Conservation (phyloP, 106 monocot species). For the Dioscorea alata region DNA sequence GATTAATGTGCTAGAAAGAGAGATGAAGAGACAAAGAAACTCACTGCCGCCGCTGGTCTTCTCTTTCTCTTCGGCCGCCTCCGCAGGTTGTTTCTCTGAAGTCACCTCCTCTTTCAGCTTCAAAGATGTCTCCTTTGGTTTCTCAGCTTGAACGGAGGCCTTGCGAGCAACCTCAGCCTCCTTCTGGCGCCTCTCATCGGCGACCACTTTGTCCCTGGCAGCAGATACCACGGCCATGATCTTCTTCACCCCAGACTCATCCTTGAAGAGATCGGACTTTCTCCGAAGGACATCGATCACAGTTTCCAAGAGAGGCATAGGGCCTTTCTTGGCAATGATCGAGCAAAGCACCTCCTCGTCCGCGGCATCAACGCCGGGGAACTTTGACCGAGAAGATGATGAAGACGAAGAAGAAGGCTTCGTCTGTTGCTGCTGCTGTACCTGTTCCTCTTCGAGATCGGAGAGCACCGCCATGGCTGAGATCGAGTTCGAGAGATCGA, state of each 20-base stretch:
- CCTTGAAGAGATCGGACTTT: slow-evolving; percentile 32
- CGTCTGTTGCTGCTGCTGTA: slow-evolving; percentile 5
- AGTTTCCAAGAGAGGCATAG: slow-evolving; percentile 19
- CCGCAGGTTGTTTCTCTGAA: background rate
- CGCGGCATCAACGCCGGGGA: background rate
- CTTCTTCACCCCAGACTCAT: slow-evolving; percentile 8
- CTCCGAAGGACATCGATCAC: slow-evolving; percentile 31
- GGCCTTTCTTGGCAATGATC: slow-evolving; percentile 17
- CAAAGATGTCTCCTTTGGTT: background rate
- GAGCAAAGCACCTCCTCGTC: slow-evolving; percentile 11
- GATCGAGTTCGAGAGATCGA: too few species aligned
- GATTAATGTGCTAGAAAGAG: background rate
- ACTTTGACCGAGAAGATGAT: background rate
- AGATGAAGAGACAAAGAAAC: background rate
- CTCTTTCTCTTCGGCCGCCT: background rate
- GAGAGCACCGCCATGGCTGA: slow-evolving; percentile 38
- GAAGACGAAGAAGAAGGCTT: background rate
- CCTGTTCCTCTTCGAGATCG: slow-evolving; percentile 21
- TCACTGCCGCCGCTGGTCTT: background rate
- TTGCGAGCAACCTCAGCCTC: background rate
- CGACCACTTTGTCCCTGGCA: slow-evolving; percentile 20
- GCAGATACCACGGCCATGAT: slow-evolving; percentile 21
- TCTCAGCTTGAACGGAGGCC: background rate
- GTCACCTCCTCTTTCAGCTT: slow-evolving; percentile 2
- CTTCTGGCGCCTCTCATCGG: background rate